Conservation (phyloP, 129 eudicot species). For the Flaveria brownii region DNA sequence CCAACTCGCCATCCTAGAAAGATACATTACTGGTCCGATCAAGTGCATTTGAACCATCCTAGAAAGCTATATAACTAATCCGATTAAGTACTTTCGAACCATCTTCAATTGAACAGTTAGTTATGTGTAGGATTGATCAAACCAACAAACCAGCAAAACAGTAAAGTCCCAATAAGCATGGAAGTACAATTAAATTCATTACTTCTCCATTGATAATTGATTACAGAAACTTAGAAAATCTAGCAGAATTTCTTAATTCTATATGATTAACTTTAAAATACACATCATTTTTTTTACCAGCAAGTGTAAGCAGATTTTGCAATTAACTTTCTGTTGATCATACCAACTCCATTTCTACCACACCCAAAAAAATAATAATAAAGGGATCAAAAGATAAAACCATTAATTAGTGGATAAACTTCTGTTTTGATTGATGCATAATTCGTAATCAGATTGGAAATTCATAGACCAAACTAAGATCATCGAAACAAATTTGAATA, state of each 20-base stretch:
- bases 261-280: not conserved
- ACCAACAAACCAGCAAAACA: too few species aligned
- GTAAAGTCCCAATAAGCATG: too few species aligned
- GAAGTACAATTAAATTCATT: not conserved
- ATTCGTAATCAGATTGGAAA: not conserved
- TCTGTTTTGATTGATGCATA: not conserved
- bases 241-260: too few species aligned
- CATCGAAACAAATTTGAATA: not conserved
- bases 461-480: constrained; percentile 1
- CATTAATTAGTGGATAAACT: not conserved
- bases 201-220: too few species aligned
- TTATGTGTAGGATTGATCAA: too few species aligned
- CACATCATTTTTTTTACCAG: not conserved
- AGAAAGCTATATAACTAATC: too few species aligned
- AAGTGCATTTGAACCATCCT: too few species aligned
- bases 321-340: not conserved
- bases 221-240: too few species aligned
- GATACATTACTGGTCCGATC: too few species aligned
- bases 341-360: not conserved
- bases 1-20: too few species aligned
- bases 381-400: not conserved
- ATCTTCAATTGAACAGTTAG: too few species aligned
- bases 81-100: too few species aligned
- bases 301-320: not conserved
- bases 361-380: not conserved